Conservation (phyloP, 2,329 filamentous ascomycete species). For the Fusarium sp. region DNA sequence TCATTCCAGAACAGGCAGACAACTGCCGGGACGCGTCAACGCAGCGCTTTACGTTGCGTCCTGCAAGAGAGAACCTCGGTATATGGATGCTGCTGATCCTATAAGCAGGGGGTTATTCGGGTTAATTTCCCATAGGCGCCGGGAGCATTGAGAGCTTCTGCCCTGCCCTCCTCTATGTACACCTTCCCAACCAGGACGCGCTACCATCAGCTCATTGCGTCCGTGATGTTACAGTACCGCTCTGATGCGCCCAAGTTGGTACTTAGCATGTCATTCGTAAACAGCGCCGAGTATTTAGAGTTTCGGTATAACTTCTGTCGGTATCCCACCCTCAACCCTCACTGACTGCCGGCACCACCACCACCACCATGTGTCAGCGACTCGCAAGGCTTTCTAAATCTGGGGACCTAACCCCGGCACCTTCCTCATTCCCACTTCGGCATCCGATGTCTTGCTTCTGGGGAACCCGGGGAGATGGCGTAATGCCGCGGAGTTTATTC, state of each 20-base stretch:
- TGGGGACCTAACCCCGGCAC: not conserved
- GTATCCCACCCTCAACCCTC: not conserved
- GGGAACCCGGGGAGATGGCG: not conserved
- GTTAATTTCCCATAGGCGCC: not conserved
- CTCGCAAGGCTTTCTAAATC: not conserved
- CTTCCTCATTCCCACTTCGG: not conserved
- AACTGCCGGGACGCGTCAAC: not conserved
- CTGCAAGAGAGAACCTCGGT: too few species aligned
- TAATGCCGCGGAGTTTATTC: not conserved
- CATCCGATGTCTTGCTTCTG: not conserved
- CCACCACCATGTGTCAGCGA: not conserved
- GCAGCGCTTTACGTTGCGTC: not conserved
- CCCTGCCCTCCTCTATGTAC: not conserved
- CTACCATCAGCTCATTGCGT: not conserved
- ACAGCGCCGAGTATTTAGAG: not conserved
- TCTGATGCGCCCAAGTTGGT: not conserved
- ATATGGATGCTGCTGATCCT: not conserved
- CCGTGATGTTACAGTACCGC: not conserved
- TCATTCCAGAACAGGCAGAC: not conserved
- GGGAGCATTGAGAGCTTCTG: not conserved
- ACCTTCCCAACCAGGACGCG: not conserved
- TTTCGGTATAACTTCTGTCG: not conserved
- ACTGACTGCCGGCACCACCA: not conserved
- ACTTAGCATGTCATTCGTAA: not conserved
- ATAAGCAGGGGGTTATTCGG: not conserved